Evolutionary conservation across 306 rosid genomes (phyloP), one percentile per base, ranked within the genome.

Genomic region (Ceratonia siliqua): DNA sequence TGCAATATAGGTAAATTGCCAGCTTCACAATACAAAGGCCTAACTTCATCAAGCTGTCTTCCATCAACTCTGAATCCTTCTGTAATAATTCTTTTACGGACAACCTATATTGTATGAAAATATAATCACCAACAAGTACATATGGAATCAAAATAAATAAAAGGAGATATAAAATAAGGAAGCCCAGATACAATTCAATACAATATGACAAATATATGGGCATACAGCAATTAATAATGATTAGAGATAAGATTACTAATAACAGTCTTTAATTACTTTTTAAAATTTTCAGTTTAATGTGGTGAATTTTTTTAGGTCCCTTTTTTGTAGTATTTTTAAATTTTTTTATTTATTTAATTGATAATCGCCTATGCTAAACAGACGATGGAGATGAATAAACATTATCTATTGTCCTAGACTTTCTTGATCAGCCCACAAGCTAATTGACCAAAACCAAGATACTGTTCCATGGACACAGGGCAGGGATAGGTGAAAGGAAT

Each of bases 31-130:
- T 79, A 90, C 84, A 94, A 74, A 65, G 99, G 97, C 82, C 99
- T 88, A 70, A 94, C 97, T 90, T 94, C 99, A 85, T 94, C 95
- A 52, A 94, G 92, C 68, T 45, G 82, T 71, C 99, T 87, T 62
- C 99, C 99, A 78, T 94, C 99, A 72, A 92, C 74, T 81, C 99
- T 90, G 33, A 83, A 56, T 83, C 96, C 99, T 75, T 94, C 95
- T 8, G 66, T 62, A 80, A 94, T 82, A 68, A 94, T 89, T 85
- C 96, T 92, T 85, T 49, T 90, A 39, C 99, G 96, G 61, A 94
- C 93, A 78, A 94, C 87, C 98, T 94, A 76, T 62, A 75, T 72
- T 75, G 49, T 32, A 66, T 43, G 72, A 67, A 66, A 76, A 62
- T 45, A 72, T 56, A 75, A 45, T 74, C 68, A 53, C 62, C 54